These are phyloP conservation scores for Botrytis byssoidea DNA, from an alignment of 2,329 filamentous ascomycete species.

Conservation along the genomic window DNA sequence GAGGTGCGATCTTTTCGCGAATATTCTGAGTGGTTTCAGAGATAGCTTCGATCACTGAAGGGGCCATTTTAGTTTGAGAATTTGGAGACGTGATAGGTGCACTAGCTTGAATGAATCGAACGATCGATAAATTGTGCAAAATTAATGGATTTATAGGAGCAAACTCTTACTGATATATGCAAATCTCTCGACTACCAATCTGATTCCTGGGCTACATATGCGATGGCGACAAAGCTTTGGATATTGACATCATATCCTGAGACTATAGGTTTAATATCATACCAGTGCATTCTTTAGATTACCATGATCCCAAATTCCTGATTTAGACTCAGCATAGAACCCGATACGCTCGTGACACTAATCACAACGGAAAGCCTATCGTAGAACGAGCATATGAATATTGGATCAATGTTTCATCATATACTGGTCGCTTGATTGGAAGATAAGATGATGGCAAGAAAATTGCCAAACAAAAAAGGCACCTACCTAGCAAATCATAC, in stretches of 20 bases:
- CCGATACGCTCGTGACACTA: background rate
- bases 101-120: background rate
- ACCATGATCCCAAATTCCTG: no score
- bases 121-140: background rate
- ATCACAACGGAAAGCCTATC: background rate
- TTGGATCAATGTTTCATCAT: background rate
- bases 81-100: no score
- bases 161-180: background rate
- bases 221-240: background rate
- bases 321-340: background rate
- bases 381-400: background rate
- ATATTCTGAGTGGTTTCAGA: constrained; percentile 30
- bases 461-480: background rate
- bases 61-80: constrained; percentile 27
- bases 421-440: background rate
- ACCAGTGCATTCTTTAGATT: no score
- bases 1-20: constrained; percentile 31
- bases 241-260: background rate
- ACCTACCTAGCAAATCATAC: background rate
- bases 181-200: no score
- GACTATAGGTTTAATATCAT: background rate
- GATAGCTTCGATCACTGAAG: constrained; percentile 33
- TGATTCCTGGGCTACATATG: background rate
- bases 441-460: background rate
- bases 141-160: background rate